A percentile compares a stretch with the other conserved stretches of the same genome.
These are phyloP conservation scores for Coniella vitis DNA, from an alignment of 2,329 filamentous ascomycete genomes.

Conservation along the genomic window DNA sequence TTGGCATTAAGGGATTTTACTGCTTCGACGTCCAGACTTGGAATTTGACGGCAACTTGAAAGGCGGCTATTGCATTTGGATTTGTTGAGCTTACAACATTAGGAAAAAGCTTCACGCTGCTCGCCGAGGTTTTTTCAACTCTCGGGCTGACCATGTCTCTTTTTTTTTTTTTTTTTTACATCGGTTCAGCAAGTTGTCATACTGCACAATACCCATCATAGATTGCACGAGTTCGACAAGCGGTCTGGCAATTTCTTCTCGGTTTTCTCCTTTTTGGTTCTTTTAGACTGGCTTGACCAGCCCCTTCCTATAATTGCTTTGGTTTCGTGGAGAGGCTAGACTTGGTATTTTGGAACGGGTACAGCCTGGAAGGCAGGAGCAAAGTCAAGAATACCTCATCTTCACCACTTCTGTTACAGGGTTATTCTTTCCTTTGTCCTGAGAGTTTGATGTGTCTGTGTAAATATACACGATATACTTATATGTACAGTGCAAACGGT, in stretches of 20 bases:
- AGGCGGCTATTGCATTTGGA: constrained; percentile 13
- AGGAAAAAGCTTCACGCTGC: constrained; percentile 4
- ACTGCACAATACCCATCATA: constrained; percentile 17
- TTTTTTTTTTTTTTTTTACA: constrained; percentile 3
- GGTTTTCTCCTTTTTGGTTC: background rate
- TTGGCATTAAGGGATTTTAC: constrained; percentile 10
- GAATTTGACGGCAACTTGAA: constrained; percentile 9
- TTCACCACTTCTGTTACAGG: background rate
- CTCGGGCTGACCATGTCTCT: constrained; percentile 4
- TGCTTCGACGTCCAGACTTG: constrained; percentile 9
- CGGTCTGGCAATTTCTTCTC: background rate
- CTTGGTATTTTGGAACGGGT: too few relatives aligned
- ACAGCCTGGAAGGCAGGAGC: too few relatives aligned
- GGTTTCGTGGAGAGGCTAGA: too few relatives aligned
- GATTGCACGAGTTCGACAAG: constrained; percentile 12
- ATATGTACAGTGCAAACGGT: background rate
- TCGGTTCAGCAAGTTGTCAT: constrained; percentile 13
- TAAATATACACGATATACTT: background rate
- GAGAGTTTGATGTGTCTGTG: too few relatives aligned
- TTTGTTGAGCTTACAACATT: constrained; percentile 9
- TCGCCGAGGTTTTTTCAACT: background rate
- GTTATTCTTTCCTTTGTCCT: background rate
- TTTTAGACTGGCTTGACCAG: background rate
- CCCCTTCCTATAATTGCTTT: too few relatives aligned
- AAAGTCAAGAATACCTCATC: too few relatives aligned